A percentile compares a stretch with the other conserved stretches of the same genome.
Evolutionary conservation across 1,284 basidiomycete species (phyloP).

Genomic region (Rhizoctonia solani): DNA sequence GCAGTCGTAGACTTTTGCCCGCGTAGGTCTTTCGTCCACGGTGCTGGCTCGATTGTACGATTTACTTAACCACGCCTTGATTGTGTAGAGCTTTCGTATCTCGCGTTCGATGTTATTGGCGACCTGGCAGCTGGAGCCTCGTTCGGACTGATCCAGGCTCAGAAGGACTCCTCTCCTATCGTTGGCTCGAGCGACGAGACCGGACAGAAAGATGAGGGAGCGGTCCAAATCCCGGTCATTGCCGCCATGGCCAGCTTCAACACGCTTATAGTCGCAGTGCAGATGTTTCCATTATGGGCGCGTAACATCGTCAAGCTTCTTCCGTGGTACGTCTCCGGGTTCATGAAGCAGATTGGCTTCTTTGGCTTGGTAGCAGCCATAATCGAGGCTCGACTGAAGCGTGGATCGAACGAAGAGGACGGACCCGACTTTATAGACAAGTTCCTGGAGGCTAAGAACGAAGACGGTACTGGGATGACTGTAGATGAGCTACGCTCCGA

Average conservation of each 20-base stretch:
- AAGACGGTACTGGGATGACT: neutral
- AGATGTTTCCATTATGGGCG: neutral
- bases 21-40: neutral
- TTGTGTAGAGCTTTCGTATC: neutral
- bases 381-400: neutral
- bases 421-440: neutral
- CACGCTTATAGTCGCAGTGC: neutral
- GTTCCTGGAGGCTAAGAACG: neutral
- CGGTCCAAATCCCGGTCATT: neutral
- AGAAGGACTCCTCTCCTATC: neutral
- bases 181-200: slow-evolving; percentile 38
- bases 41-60: neutral
- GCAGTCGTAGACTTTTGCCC: slow-evolving; percentile 38
- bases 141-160: slow-evolving; percentile 52
- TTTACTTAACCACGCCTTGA: neutral
- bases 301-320: neutral
- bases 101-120: neutral
- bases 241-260: slow-evolving; percentile 54
- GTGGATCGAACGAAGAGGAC: neutral
- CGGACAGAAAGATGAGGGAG: neutral
- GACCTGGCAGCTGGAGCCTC: slow-evolving; percentile 52
- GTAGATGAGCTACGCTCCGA: neutral
- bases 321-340: neutral
- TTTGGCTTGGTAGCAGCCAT: neutral
- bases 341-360: neutral